Evolutionary conservation across 352 stramenopile species (phyloP), one percentile per base, ranked within the genome.

Genomic region (Pythium dissotocum): DNA sequence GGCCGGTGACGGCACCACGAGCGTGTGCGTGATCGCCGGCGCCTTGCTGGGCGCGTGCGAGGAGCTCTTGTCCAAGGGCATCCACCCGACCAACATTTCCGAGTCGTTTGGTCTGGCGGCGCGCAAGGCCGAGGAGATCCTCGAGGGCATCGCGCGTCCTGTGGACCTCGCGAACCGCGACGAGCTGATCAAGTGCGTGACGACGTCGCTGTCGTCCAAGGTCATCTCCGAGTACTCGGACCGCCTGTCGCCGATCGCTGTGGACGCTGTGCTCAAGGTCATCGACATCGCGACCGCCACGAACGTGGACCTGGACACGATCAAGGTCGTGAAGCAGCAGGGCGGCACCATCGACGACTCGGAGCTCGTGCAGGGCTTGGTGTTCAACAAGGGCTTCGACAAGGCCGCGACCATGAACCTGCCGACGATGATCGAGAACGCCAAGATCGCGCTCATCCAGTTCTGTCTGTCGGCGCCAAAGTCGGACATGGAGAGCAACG

Each of bases 401-500:
- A 94, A 93, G 74, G 84, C 85, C 2, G 86, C 86, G n/a, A 76
- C 65, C 16, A 58, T 76, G 38, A 67, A 83, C 16, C 74, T 79
- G 14, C 70, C 83, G 6, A 77, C 77, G 28, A 91, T 66, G n/a
- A 95, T 99, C 67, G 88, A 98, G 70, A 99, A 99, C 78, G 98
- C 98, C 71, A 99, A 99, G 81, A 98, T 99, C 76, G 97, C 95
- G 28, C 82, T 99, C n/a, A 98, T 99, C 79, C 97, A 99, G 82
- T 99, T 99, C 78, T 99, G 97, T 72, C 85, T 99, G 7, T 99
- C 93, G 44, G 97, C 98, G 32, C 98, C 98, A 36, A 99, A 99
- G 86, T 99, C 97, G 13, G 98, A 99, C 81, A 99, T 99, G 93
- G 98, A 99, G 79, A 99, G 99, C 85, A 99, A 98, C 74, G 97